Evolutionary conservation across 1,139 yeast genomes (phyloP), one percentile per base, ranked within the genome.

Genomic region (Candida anutae): DNA sequence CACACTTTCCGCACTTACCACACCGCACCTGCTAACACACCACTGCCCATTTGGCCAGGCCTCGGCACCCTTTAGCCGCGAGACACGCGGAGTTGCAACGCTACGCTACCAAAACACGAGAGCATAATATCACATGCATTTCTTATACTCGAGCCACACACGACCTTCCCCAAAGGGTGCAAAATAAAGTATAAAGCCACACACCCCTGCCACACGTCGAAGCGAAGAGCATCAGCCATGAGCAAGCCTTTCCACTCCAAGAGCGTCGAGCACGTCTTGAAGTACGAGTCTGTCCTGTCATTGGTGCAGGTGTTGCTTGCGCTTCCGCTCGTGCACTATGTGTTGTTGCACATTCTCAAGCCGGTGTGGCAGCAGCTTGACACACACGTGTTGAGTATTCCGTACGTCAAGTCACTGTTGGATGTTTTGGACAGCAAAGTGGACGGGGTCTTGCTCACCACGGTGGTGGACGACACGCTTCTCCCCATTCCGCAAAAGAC

Each of bases 181-280:
- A n/a, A n/a, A n/a, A n/a, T n/a, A n/a, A n/a, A n/a, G n/a, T n/a
- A n/a, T n/a, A n/a, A n/a, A n/a, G n/a, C n/a, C n/a, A n/a, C n/a
- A n/a, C n/a, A n/a, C n/a, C n/a, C n/a, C n/a, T n/a, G n/a, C n/a
- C n/a, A n/a, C n/a, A n/a, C n/a, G n/a, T n/a, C n/a, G n/a, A n/a
- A n/a, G n/a, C n/a, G n/a, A 26, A 11, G 6, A 21, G 21, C 16
- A 12, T 6, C 6, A 11, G 13, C 11, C 13, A 13, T 14, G 19
- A 8, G 9, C 19, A 17, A 17, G 19, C 10, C 19, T 8, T 56
- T 56, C 42, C 40, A 51, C 28, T 62, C 69, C 28, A 52, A 55
- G 39, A 40, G 65, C n/a, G 28, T 59, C 22, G 37, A 44, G 23
- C 70, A 64, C 40, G 31, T 64, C 29, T 40, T 42, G 29, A 47